phyloP scores from a whole-genome alignment of 2,329 filamentous ascomycete species.

The Fusarium bactridioides region DNA sequence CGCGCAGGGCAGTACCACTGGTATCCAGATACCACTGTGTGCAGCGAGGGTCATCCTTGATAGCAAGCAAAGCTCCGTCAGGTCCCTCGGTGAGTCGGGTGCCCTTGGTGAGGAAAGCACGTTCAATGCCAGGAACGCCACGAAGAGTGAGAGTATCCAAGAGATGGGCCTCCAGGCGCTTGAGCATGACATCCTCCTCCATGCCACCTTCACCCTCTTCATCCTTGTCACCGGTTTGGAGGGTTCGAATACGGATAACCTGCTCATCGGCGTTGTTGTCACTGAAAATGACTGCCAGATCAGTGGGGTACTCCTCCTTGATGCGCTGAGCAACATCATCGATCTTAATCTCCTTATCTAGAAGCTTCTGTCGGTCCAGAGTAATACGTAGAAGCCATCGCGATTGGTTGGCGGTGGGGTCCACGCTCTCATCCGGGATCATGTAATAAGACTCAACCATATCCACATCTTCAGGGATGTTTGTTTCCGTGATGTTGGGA shows the following conservation, averaged over 20 bases:
- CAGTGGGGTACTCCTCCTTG: slow-evolving; percentile 84
- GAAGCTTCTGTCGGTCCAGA: slow-evolving; percentile 89
- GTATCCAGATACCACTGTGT: slow-evolving; percentile 97
- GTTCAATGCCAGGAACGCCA: slow-evolving; percentile 86
- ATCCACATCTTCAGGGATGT: slow-evolving; percentile 86
- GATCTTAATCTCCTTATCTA: slow-evolving; percentile 92
- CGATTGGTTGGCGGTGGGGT: slow-evolving; percentile 76
- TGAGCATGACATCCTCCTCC: slow-evolving; percentile 91
- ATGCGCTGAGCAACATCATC: slow-evolving; percentile 90
- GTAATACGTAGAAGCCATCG: slow-evolving; percentile 95
- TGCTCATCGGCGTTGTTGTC: slow-evolving; percentile 98
- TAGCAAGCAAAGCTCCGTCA: slow-evolving; percentile 77
- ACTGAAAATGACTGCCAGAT: slow-evolving; percentile 93
- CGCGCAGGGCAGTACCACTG: slow-evolving; percentile 83
- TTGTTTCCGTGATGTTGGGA: slow-evolving; percentile 84
- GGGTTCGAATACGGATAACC: slow-evolving; percentile 89
- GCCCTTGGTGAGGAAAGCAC: slow-evolving; percentile 91
- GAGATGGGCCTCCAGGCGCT: slow-evolving; percentile 89
- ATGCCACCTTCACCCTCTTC: slow-evolving; percentile 69
- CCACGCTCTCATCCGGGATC: slow-evolving; percentile 79
- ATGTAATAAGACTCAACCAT: slow-evolving; percentile 98
- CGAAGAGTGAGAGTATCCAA: slow-evolving; percentile 90
- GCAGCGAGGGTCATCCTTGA: slow-evolving; percentile 77
- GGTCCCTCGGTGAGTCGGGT: slow-evolving; percentile 70
- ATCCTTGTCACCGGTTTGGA: slow-evolving; percentile 71